Conservation (phyloP, 1,284 basidiomycete species). For the Ceratobasidium sp. region DNA sequence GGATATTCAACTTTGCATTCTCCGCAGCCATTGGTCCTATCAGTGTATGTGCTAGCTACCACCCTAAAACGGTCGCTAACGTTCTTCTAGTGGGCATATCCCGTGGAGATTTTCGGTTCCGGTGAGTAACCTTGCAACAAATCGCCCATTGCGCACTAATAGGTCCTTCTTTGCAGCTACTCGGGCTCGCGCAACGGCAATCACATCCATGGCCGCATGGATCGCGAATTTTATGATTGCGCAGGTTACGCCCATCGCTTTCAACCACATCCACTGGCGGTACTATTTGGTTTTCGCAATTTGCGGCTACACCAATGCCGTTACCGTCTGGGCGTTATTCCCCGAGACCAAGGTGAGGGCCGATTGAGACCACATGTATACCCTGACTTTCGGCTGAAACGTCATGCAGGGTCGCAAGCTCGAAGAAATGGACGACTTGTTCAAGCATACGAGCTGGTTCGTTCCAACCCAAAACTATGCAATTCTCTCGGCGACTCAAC, state of each 20-base stretch:
- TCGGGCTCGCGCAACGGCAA: slow-evolving; percentile 57
- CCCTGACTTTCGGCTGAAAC: neutral
- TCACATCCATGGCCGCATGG: slow-evolving; percentile 60
- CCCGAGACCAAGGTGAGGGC: slow-evolving; percentile 59
- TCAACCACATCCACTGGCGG: slow-evolving; percentile 52
- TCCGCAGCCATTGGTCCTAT: slow-evolving; percentile 60
- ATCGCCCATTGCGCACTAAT: slow-evolving; percentile 50
- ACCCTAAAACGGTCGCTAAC: neutral
- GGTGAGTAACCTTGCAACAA: slow-evolving; percentile 59
- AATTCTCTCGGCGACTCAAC: slow-evolving; percentile 53
- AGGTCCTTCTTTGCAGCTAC: neutral
- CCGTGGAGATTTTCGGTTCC: slow-evolving; percentile 59
- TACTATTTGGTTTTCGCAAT: slow-evolving; percentile 66
- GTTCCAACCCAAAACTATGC: slow-evolving; percentile 55
- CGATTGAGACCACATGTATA: slow-evolving; percentile 54
- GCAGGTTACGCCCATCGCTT: slow-evolving; percentile 54
- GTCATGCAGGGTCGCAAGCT: slow-evolving; percentile 36
- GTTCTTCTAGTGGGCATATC: slow-evolving; percentile 59
- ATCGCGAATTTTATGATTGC: slow-evolving; percentile 55
- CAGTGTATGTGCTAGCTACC: slow-evolving; percentile 11
- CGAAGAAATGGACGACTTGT: slow-evolving; percentile 64
- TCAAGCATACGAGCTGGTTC: slow-evolving; percentile 60
- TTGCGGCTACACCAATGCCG: slow-evolving; percentile 65
- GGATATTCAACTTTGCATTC: slow-evolving; percentile 65
- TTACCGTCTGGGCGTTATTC: slow-evolving; percentile 60